Base-by-base conservation (phyloP, 371 early-diverging fungal genomes). In the Syncephalastrum contaminatum region DNA sequence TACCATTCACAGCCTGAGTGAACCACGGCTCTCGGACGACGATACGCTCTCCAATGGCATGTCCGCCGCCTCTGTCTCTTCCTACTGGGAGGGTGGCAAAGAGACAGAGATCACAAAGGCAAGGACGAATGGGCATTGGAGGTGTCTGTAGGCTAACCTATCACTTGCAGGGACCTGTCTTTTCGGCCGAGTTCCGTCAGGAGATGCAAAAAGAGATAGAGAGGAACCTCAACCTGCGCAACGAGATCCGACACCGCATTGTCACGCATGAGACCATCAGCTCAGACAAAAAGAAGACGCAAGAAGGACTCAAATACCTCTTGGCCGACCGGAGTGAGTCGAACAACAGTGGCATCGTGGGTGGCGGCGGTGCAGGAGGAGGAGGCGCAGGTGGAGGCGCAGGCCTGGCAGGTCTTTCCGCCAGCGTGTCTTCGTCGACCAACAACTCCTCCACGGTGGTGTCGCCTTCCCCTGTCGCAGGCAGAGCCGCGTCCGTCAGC, bases 141-240 rank as follows among this genome's bases (percentile, higher is more conserved):
- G 51, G 1, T 36, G 6, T 18, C 15, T 16, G 22, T 51, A 6
- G 12, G 14, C 43, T 53, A 1, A 53, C 43, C 15, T 24, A 10
- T 52, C 27, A 16, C n/a, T 16, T 49, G 18, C 58, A 77, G 67
- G 82, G 82, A 1, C 61, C 82, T 19, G 74, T 74, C 0, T 80
- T 82, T 51, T 82, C 82, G 15, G 72, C 71, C 21, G 82, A 82
- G 55, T 75, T 77, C 41, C 67, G 77, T 51, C 79, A 79, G 53
- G 77, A 79, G 53, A 75, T 79, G 66, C 75, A 79, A 62, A 77
- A 79, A 56, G 77, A 77, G 53, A 77, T 82, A 12, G 82, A 82
- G 54, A 60, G 75, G 19, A 71, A 79, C 20, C 49, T 75, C 8
- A 72, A 54, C 12, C 49, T 77, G 30, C 61, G 72, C 40, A 79